A percentile compares a stretch with the other conserved stretches of the same genome.
These are phyloP conservation scores for Fraxinus xanthoxyloides DNA, from an alignment of 305 asterid genomes.

Conservation along the genomic window DNA sequence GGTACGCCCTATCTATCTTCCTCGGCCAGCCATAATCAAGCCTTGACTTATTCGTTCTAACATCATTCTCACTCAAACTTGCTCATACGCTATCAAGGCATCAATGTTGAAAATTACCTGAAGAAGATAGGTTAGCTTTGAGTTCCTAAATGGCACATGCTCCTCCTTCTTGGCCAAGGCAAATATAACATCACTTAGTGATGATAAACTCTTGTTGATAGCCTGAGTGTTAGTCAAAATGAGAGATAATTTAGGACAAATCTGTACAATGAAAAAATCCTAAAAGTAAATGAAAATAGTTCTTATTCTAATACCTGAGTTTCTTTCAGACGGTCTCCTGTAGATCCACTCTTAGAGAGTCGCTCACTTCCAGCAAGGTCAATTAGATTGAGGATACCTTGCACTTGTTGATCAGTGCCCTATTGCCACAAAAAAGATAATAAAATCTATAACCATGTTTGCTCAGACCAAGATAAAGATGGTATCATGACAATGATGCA, in stretches of 20 bases:
- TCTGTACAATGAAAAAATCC: background rate
- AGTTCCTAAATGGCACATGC: slow-evolving; percentile 88
- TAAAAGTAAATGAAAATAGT: background rate
- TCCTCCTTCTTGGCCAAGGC: slow-evolving; percentile 95
- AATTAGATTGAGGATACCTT: slow-evolving; percentile 83
- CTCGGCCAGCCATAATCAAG: background rate
- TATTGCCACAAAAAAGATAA: slow-evolving; percentile 19
- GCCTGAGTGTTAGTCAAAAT: slow-evolving; percentile 44
- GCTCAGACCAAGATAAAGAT: background rate
- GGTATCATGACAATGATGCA: background rate
- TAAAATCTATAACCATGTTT: slow-evolving; percentile 2
- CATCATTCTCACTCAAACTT: background rate
- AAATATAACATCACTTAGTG: slow-evolving; percentile 92
- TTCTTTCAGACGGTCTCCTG: slow-evolving; percentile 92
- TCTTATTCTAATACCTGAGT: slow-evolving; percentile 64
- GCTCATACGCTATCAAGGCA: background rate
- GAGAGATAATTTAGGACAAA: background rate
- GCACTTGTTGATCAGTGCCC: slow-evolving; percentile 95
- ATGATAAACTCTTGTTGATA: slow-evolving; percentile 86
- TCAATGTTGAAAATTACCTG: slow-evolving; percentile 51
- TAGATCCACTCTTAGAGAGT: slow-evolving; percentile 88
- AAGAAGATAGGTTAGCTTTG: slow-evolving; percentile 94
- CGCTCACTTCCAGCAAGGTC: slow-evolving; percentile 99
- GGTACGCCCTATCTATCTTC: background rate
- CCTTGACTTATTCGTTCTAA: background rate